Conservation (phyloP, 2,329 filamentous ascomycete species). For the Cladorrhinum sp. region DNA sequence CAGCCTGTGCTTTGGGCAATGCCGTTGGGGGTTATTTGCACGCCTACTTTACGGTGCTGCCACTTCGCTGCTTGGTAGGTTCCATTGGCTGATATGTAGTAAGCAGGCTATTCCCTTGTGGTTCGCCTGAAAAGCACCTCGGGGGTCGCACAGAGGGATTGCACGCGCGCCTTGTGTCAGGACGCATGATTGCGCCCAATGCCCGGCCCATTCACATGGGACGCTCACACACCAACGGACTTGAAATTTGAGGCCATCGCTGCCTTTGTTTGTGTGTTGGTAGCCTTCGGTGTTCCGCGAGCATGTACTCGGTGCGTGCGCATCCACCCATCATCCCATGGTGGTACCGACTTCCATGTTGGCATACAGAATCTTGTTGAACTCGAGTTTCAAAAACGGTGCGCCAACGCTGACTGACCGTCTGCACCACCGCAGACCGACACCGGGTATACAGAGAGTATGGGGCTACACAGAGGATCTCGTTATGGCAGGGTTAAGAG, state of each 20-base stretch:
- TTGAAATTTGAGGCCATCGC: not conserved
- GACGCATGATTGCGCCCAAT: conserved; percentile 18
- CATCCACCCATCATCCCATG: not conserved
- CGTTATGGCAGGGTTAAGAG: conserved; percentile 2
- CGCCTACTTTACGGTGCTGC: not conserved
- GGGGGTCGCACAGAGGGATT: conserved; percentile 25
- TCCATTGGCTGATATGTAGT: conserved; percentile 23
- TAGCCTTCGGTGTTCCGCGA: not conserved
- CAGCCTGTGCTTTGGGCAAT: conserved; percentile 7
- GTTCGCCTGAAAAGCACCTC: conserved; percentile 22
- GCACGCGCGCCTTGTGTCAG: conserved; percentile 23
- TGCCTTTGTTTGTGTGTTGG: not conserved
- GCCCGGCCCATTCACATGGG: not conserved
- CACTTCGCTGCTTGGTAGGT: conserved; percentile 13
- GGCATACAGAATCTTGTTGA: not conserved
- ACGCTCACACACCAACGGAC: not conserved
- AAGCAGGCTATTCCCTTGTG: conserved; percentile 21
- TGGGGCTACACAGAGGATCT: conserved; percentile 7
- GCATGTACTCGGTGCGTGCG: not conserved
- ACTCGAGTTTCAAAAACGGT: conserved; percentile 8
- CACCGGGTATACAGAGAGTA: conserved; percentile 1
- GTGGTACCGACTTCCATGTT: not conserved
- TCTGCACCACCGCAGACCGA: conserved; percentile 1
- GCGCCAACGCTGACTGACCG: conserved; percentile 9
- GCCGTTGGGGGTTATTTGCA: conserved; percentile 12